Conservation (phyloP, 164 flowering plant genomes). For the Protea cynaroides region DNA sequence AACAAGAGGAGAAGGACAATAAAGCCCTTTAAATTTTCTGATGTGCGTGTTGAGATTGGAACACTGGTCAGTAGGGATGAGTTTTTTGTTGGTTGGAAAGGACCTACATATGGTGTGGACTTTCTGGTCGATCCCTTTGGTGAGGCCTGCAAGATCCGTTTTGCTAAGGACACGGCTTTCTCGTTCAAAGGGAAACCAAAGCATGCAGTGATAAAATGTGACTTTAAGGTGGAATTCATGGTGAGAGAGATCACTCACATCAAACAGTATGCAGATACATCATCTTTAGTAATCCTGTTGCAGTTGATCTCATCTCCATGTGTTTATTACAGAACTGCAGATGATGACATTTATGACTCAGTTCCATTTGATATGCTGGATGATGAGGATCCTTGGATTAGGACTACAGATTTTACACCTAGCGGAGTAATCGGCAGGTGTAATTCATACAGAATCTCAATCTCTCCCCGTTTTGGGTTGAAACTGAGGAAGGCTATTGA, state of each 20-base stretch:
- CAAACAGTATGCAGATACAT: slow-evolving; percentile 27
- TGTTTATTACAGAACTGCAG: slow-evolving; percentile 79
- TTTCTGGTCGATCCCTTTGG: slow-evolving; percentile 84
- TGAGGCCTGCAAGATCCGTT: slow-evolving; percentile 53
- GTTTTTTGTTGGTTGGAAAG: slow-evolving; percentile 70
- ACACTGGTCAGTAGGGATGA: slow-evolving; percentile 39
- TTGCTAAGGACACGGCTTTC: slow-evolving; percentile 65
- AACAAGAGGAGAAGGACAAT: slow-evolving; percentile 51
- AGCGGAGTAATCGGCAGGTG: slow-evolving; percentile 86
- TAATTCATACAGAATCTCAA: slow-evolving; percentile 45
- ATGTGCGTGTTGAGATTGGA: slow-evolving; percentile 60
- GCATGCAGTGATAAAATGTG: slow-evolving; percentile 60
- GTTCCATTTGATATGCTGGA: slow-evolving; percentile 76
- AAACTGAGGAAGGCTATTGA: slow-evolving; percentile 38
- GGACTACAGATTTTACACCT: slow-evolving; percentile 81
- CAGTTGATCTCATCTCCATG: slow-evolving; percentile 68
- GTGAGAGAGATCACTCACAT: slow-evolving; percentile 57
- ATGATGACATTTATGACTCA: slow-evolving; percentile 65
- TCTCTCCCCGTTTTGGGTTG: slow-evolving; percentile 59
- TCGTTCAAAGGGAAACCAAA: slow-evolving; percentile 33
- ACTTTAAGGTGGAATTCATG: slow-evolving; percentile 70
- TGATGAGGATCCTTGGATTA: slow-evolving; percentile 95
- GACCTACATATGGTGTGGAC: slow-evolving; percentile 54
- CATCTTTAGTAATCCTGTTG: slow-evolving; percentile 38
- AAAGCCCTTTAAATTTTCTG: slow-evolving; percentile 44